Conservation (phyloP, 768 basidiomycete genomes). For the Leccinum disarticulatum region DNA sequence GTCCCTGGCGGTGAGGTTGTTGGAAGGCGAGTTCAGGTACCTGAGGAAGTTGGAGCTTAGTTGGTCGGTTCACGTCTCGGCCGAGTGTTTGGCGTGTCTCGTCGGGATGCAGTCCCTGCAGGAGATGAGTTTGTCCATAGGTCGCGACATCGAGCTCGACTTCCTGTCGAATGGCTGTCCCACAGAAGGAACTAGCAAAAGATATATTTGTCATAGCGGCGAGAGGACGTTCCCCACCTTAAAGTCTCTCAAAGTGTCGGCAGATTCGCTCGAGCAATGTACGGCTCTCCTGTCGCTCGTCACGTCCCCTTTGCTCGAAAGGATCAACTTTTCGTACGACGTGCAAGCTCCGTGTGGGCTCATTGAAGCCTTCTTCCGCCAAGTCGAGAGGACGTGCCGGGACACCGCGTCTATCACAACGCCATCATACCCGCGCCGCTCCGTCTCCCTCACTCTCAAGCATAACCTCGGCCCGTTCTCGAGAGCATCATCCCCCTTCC, state of each 20-base stretch:
- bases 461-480: slow-evolving; percentile 25
- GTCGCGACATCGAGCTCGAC: slow-evolving; percentile 17
- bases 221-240: slow-evolving; percentile 23
- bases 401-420: background rate
- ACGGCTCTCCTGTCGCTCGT: slow-evolving; percentile 25
- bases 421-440: background rate
- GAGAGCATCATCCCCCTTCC: slow-evolving; percentile 22
- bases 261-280: slow-evolving; percentile 30
- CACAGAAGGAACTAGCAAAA: background rate
- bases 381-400: slow-evolving; percentile 20
- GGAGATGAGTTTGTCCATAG: slow-evolving; percentile 24
- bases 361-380: slow-evolving; percentile 25
- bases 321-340: slow-evolving; percentile 28
- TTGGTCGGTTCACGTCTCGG: slow-evolving; percentile 24
- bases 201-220: background rate
- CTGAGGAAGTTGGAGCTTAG: slow-evolving; percentile 27
- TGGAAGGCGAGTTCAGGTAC: slow-evolving; percentile 16
- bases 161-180: slow-evolving; percentile 14
- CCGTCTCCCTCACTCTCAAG: slow-evolving; percentile 28
- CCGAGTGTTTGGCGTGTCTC: slow-evolving; percentile 23
- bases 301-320: slow-evolving; percentile 23
- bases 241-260: slow-evolving; percentile 24
- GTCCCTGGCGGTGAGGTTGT: slow-evolving; percentile 17
- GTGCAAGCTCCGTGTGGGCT: slow-evolving; percentile 22
- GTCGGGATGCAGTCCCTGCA: slow-evolving; percentile 22